phyloP scores from a whole-genome alignment of 2,329 filamentous ascomycete genomes.

The Xylariaceae sp. region DNA sequence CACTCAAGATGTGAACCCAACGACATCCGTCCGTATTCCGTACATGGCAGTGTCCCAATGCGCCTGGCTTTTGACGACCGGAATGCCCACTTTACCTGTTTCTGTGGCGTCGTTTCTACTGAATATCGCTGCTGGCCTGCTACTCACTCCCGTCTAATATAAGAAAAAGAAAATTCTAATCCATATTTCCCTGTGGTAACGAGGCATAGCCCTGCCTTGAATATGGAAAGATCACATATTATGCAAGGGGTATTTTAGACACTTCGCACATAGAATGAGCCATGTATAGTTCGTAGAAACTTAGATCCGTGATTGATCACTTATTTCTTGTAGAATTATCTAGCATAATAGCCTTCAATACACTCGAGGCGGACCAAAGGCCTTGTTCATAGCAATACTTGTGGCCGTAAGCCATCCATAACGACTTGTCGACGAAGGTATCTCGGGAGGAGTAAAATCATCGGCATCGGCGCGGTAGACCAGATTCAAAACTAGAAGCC shows the following conservation, averaged over 20 bases:
- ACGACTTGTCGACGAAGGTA: neutral
- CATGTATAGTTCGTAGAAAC: neutral
- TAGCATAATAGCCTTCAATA: constrained; percentile 1
- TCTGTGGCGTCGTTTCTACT: no score
- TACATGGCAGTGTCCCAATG: no score
- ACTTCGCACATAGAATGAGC: neutral
- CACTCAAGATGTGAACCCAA: no score
- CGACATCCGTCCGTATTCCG: no score
- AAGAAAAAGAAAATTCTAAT: no score
- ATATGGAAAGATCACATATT: no score
- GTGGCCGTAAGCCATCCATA: neutral
- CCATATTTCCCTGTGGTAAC: no score
- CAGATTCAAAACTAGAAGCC: constrained; percentile 51
- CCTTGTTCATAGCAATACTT: neutral
- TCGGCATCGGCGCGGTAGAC: neutral
- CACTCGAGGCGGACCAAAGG: neutral
- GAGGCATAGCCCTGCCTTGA: no score
- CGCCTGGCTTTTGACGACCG: no score
- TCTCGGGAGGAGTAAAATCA: neutral
- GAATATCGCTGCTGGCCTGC: no score
- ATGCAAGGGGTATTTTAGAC: neutral
- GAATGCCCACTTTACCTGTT: no score
- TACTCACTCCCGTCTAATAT: no score
- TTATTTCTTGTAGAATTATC: constrained; percentile 1
- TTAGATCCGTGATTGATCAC: neutral